These are phyloP conservation scores for Paratinospora sagittata DNA, from an alignment of 164 flowering plant species.

Conservation along the genomic window DNA sequence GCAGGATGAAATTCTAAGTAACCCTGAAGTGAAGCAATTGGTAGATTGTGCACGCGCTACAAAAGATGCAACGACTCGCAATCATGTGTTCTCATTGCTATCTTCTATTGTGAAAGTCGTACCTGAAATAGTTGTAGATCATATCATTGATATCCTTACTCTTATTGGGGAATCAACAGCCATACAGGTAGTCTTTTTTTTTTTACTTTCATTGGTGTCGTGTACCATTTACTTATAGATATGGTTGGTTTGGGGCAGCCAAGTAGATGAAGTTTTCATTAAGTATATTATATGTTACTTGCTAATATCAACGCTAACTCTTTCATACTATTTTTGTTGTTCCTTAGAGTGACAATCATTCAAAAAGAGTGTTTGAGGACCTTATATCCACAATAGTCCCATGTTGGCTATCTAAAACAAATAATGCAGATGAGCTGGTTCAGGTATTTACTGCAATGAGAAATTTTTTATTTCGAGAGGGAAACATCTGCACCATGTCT, in stretches of 20 bases:
- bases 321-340: neutral
- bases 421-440: slow-evolving; percentile 41
- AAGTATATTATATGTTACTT: neutral
- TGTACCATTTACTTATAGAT: neutral
- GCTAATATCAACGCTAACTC: neutral
- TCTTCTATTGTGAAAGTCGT: slow-evolving; percentile 52
- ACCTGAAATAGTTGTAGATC: slow-evolving; percentile 54
- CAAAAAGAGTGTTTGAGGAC: slow-evolving; percentile 67
- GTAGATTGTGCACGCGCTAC: slow-evolving; percentile 59
- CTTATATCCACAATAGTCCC: slow-evolving; percentile 75
- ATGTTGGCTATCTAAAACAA: slow-evolving; percentile 58
- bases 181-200: slow-evolving; percentile 46
- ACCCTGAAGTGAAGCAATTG: slow-evolving; percentile 44
- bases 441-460: slow-evolving; percentile 41
- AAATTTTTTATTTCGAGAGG: neutral
- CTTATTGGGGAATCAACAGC: slow-evolving; percentile 66
- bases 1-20: slow-evolving; percentile 37
- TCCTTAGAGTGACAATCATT: slow-evolving; percentile 59
- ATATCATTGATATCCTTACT: slow-evolving; percentile 51
- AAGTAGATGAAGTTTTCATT: neutral
- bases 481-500: no score
- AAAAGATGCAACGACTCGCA: slow-evolving; percentile 51
- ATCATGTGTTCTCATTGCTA: slow-evolving; percentile 62
- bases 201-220: slow-evolving; percentile 3
- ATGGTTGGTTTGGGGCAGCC: neutral